Conservation (phyloP, 2,329 filamentous ascomycete species). For the Coniella lustricola region DNA sequence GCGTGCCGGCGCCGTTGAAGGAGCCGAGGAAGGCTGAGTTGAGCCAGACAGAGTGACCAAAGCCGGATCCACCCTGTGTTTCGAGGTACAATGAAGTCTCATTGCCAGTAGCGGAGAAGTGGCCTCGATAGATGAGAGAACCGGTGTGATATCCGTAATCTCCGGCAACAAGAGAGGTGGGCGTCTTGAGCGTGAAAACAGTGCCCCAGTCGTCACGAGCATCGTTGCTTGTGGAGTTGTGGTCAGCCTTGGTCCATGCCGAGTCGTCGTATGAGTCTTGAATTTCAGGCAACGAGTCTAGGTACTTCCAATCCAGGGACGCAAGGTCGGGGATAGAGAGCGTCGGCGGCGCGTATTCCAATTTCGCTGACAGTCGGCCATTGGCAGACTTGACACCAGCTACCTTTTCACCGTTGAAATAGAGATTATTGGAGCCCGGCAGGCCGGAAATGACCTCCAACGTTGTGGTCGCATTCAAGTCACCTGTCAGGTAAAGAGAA, state of each 20-base stretch:
- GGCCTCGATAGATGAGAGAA: constrained; percentile 61
- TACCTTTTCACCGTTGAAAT: constrained; percentile 36
- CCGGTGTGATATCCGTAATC: constrained; percentile 72
- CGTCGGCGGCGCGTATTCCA: constrained; percentile 41
- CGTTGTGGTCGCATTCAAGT: constrained; percentile 62
- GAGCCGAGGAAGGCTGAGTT: constrained; percentile 57
- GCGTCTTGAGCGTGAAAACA: constrained; percentile 43
- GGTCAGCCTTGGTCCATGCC: constrained; percentile 55
- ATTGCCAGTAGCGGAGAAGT: constrained; percentile 56
- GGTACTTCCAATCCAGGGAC: constrained; percentile 57
- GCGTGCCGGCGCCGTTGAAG: constrained; percentile 48
- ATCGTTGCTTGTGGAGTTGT: constrained; percentile 51
- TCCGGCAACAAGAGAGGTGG: constrained; percentile 58
- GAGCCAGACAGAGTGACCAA: constrained; percentile 61
- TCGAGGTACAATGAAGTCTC: constrained; percentile 50
- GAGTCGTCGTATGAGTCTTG: constrained; percentile 59
- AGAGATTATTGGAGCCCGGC: constrained; percentile 35
- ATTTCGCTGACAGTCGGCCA: constrained; percentile 37
- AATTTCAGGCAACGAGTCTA: constrained; percentile 67
- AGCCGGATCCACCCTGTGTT: constrained; percentile 62
- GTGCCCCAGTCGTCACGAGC: constrained; percentile 28
- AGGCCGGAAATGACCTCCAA: constrained; percentile 64
- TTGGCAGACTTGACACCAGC: constrained; percentile 9
- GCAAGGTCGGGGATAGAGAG: constrained; percentile 52
- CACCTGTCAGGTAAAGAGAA: constrained; percentile 58